Conservation (phyloP, 768 basidiomycete species). For the Tubosaeta sp. region DNA sequence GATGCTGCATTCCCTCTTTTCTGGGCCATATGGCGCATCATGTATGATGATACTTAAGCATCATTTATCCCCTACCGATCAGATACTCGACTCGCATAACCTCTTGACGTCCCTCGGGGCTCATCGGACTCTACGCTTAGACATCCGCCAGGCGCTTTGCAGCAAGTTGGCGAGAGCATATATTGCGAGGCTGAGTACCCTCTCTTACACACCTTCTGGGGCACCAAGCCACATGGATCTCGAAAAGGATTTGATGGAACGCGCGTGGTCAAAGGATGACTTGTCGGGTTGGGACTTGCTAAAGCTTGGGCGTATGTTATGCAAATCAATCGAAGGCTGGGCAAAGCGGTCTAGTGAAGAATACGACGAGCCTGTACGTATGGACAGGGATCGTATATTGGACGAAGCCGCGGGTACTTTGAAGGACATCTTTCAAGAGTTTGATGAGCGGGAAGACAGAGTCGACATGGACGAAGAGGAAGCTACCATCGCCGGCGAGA, state of each 20-base stretch:
- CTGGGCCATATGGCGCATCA: slow-evolving; percentile 60
- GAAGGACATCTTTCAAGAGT: slow-evolving; percentile 70
- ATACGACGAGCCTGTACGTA: slow-evolving; percentile 23
- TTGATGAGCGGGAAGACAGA: slow-evolving; percentile 61
- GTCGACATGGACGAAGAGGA: slow-evolving; percentile 62
- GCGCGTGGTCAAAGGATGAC: slow-evolving; percentile 70
- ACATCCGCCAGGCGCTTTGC: slow-evolving; percentile 57
- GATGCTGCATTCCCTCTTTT: slow-evolving; percentile 51
- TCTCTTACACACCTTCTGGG: slow-evolving; percentile 56
- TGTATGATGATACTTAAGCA: slow-evolving; percentile 62
- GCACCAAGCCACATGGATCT: slow-evolving; percentile 57
- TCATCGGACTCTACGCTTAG: slow-evolving; percentile 56
- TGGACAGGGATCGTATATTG: slow-evolving; percentile 52
- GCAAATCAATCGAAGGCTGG: slow-evolving; percentile 58
- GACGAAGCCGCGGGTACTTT: slow-evolving; percentile 67
- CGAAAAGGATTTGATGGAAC: slow-evolving; percentile 62
- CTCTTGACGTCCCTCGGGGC: slow-evolving; percentile 51
- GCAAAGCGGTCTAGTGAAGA: slow-evolving; percentile 34
- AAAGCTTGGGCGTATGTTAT: slow-evolving; percentile 50
- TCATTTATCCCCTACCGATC: slow-evolving; percentile 44
- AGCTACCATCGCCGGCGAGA: slow-evolving; percentile 58
- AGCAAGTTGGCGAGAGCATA: slow-evolving; percentile 64
- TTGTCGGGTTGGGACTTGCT: slow-evolving; percentile 63
- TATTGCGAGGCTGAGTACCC: slow-evolving; percentile 50
- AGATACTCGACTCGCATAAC: slow-evolving; percentile 20